Evolutionary conservation across 1,284 basidiomycete species (phyloP).

Genomic region (Ceratobasidium sp.): DNA sequence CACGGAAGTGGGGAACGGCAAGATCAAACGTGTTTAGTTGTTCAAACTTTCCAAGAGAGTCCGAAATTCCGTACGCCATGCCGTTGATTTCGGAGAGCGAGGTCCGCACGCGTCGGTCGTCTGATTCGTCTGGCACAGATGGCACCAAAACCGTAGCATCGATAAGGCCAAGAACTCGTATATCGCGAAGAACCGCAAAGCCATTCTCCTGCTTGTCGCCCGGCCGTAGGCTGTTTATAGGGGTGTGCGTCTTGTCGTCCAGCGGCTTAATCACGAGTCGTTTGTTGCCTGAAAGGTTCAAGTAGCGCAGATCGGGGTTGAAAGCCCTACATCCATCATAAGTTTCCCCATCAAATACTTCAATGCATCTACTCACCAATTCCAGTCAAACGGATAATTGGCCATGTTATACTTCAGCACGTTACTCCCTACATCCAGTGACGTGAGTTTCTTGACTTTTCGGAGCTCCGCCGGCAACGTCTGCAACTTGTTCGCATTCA

Average conservation of each 20-base stretch:
- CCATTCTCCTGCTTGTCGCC: conserved; percentile 64
- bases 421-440: conserved; percentile 96
- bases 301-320: conserved; percentile 91
- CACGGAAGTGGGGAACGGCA: conserved; percentile 89
- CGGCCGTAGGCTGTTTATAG: conserved; percentile 55
- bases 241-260: conserved; percentile 48
- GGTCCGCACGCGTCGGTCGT: conserved; percentile 91
- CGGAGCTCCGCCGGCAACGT: conserved; percentile 92
- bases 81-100: conserved; percentile 90
- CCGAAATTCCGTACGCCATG: conserved; percentile 97
- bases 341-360: conserved; percentile 17
- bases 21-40: conserved; percentile 92
- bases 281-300: conserved; percentile 89
- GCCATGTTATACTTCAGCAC: conserved; percentile 97
- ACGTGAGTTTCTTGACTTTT: conserved; percentile 81
- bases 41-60: conserved; percentile 82
- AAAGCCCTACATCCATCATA: conserved; percentile 78
- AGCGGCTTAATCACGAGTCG: conserved; percentile 86
- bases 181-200: conserved; percentile 83
- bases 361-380: conserved; percentile 76
- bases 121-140: conserved; percentile 89
- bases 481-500: conserved; percentile 95
- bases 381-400: conserved; percentile 99
- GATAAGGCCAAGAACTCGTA: conserved; percentile 95
- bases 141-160: conserved; percentile 93